Percentiles rank a stretch among this genome's conserved stretches.
Conservation (phyloP, 2,329 filamentous ascomycete genomes). For the Talaromyces sp. region DNA sequence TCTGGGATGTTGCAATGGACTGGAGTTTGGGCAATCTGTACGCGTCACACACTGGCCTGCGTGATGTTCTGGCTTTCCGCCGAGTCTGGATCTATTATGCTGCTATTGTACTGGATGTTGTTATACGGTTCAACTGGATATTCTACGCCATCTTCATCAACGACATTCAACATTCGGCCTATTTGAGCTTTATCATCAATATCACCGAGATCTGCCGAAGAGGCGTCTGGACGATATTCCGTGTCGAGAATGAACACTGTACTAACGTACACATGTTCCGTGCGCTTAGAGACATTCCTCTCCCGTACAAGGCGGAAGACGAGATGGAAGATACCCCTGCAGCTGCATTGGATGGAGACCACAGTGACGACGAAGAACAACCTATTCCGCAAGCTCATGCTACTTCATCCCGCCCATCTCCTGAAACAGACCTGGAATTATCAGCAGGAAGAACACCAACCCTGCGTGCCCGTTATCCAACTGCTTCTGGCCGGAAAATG, state of each 20-base stretch:
- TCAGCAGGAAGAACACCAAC: conserved; percentile 22
- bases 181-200: conserved; percentile 73
- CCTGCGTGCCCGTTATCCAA: conserved; percentile 23
- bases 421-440: conserved; percentile 23
- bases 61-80: conserved; percentile 76
- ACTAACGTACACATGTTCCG: conserved; percentile 87
- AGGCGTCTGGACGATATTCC: conserved; percentile 87
- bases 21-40: conserved; percentile 83
- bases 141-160: conserved; percentile 82
- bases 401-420: conserved; percentile 6
- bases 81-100: conserved; percentile 76
- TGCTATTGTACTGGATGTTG: conserved; percentile 76
- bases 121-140: conserved; percentile 90
- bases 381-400: not conserved
- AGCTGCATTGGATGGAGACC: conserved; percentile 12
- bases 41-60: conserved; percentile 63
- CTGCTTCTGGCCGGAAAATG: conserved; percentile 30
- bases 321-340: conserved; percentile 17
- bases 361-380: conserved; percentile 12
- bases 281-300: conserved; percentile 77
- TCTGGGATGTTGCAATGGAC: conserved; percentile 97
- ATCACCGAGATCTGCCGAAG: conserved; percentile 77
- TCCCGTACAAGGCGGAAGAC: conserved; percentile 63
- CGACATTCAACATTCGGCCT: conserved; percentile 74
- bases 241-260: conserved; percentile 97